A percentile compares a stretch with the other conserved stretches of the same genome.
Evolutionary conservation across 2,329 filamentous ascomycete genomes (phyloP).

Genomic region (Sphaerulina musiva): DNA sequence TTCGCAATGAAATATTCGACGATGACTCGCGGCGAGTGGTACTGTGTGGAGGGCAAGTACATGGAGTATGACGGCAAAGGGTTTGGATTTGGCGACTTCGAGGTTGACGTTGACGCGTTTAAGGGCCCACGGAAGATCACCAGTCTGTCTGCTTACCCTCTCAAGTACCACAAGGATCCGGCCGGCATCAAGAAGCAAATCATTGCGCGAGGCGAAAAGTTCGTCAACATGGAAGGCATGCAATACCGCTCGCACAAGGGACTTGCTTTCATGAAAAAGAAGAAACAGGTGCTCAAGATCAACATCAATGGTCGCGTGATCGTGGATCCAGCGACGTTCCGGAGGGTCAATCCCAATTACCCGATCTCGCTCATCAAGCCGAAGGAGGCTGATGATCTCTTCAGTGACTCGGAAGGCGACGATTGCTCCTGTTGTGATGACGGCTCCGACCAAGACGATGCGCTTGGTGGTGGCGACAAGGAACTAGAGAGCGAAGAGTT

Average conservation of each 20-base stretch:
- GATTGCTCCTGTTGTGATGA: constrained; percentile 39
- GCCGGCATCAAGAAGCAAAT: constrained; percentile 58
- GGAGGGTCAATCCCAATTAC: constrained; percentile 81
- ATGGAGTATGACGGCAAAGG: constrained; percentile 83
- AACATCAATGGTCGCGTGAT: constrained; percentile 83
- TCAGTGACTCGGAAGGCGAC: constrained; percentile 47
- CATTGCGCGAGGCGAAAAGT: constrained; percentile 76
- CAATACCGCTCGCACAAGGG: constrained; percentile 79
- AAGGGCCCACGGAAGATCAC: constrained; percentile 78
- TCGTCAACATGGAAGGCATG: constrained; percentile 71
- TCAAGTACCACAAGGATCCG: constrained; percentile 72
- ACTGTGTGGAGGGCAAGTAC: constrained; percentile 69
- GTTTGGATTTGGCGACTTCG: constrained; percentile 68
- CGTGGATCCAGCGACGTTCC: constrained; percentile 76
- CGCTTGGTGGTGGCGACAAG: constrained; percentile 46
- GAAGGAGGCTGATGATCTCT: constrained; percentile 47
- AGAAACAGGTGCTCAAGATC: constrained; percentile 67
- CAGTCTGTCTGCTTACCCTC: constrained; percentile 66
- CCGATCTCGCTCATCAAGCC: constrained; percentile 66
- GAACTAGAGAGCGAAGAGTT: constrained; percentile 40
- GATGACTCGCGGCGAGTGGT: constrained; percentile 67
- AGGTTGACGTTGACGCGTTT: constrained; percentile 66
- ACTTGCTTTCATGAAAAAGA: constrained; percentile 77
- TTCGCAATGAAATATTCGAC: constrained; percentile 62
- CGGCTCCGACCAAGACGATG: constrained; percentile 35